Conservation (phyloP, 352 stramenopile species). For the Phytophthora boehmeriae region DNA sequence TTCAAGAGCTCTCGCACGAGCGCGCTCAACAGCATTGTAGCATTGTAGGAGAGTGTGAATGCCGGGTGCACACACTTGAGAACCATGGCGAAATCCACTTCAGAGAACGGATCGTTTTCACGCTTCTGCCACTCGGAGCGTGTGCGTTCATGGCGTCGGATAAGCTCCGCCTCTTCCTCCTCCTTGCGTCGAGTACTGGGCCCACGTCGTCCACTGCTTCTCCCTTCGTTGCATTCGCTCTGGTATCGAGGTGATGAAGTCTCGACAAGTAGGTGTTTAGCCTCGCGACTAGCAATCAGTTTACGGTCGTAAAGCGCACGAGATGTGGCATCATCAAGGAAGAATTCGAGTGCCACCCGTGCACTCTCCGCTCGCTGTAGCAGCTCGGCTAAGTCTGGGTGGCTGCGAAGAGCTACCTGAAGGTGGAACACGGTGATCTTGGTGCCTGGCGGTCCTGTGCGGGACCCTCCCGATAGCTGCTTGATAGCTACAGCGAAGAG, state of each 20-base stretch:
- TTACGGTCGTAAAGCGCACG: slow-evolving; percentile 46
- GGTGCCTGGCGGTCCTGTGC: slow-evolving; percentile 43
- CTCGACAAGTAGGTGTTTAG: slow-evolving; percentile 40
- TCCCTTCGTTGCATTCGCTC: slow-evolving; percentile 13
- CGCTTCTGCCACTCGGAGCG: slow-evolving; percentile 63
- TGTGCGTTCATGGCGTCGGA: slow-evolving; percentile 48
- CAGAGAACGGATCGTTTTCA: slow-evolving; percentile 61
- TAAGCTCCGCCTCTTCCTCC: slow-evolving; percentile 46
- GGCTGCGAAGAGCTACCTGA: slow-evolving; percentile 54
- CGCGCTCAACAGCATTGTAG: slow-evolving; percentile 52
- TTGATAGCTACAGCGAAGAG: slow-evolving; percentile 58
- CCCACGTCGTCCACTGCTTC: slow-evolving; percentile 8
- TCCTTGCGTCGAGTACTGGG: slow-evolving; percentile 1
- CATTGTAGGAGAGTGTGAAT: slow-evolving; percentile 65
- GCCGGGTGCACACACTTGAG: slow-evolving; percentile 67
- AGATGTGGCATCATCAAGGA: slow-evolving; percentile 58
- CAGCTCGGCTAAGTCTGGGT: slow-evolving; percentile 44
- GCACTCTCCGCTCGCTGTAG: slow-evolving; percentile 43
- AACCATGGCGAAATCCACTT: slow-evolving; percentile 63
- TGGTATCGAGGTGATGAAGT: background rate
- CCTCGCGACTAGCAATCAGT: slow-evolving; percentile 46
- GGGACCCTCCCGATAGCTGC: slow-evolving; percentile 36
- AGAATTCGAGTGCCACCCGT: slow-evolving; percentile 47
- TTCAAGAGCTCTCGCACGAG: slow-evolving; percentile 61
- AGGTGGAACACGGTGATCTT: slow-evolving; percentile 62